Base-by-base conservation (phyloP, 495 filamentous ascomycete species). In the Annulohypoxylon maeteangense region DNA sequence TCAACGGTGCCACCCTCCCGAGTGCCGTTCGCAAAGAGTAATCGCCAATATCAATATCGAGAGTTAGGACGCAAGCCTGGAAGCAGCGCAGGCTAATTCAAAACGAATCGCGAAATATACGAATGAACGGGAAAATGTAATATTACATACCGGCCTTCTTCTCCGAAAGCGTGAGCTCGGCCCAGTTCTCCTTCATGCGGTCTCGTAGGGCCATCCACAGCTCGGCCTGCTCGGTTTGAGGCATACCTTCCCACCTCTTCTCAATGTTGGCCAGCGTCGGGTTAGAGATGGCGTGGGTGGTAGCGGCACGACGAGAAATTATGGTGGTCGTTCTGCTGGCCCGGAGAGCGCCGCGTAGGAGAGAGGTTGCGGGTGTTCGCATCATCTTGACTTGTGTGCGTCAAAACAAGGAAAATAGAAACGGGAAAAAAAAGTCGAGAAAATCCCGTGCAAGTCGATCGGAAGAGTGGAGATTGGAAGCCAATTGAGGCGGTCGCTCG, bases 161-260 rank as follows among this genome's bases (percentile, higher is more conserved):
- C 87, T 99, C 95, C 81, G 93, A 89, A 70, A 94, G 42, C 29
- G 95, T 99, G 87, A 99, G 85, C 75, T 98, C 92, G 76, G 91
- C 87, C 95, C 95, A 99, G 81, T 92, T 92, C 70, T 86, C 89
- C 92, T 97, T 98, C 95, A 98, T 98, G 76, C 95, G 90, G 85
- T 99, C 95, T 76, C 95, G 86, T 79, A 99, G 86, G 75, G 91
- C 85, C 95, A 99, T 99, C 95, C 95, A 99, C 74, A 99, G 83
- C 78, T 98, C 95, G 67, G 96, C 95, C 89, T 99, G 95, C 88
- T 99, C 95, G 86, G 96, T 92, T 62, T 94, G 93, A 38, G 93
- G 94, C 92, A 99, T 92, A 62, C 79, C 87, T 86, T 99, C 95
- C 95, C 95, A 99, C 83, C 95, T 87, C 92, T 97, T 98, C 90